These are phyloP conservation scores for Arthromyces matolae DNA, from an alignment of 768 basidiomycete genomes.

Conservation along the genomic window DNA sequence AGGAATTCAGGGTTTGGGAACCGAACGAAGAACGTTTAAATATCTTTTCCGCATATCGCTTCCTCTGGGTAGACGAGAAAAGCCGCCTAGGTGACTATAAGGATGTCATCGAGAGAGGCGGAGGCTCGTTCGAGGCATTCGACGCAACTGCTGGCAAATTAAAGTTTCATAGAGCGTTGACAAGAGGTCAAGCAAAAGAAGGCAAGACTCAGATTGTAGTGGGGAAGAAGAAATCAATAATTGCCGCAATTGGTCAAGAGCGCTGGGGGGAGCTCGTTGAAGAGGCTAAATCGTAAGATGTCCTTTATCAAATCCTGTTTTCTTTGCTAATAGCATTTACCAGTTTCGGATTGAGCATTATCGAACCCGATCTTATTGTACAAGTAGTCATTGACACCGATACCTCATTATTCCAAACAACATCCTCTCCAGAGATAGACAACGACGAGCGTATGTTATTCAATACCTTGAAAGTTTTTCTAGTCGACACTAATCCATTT, in stretches of 20 bases:
- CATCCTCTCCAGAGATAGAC: slow-evolving; percentile 8
- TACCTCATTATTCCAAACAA: slow-evolving; percentile 25
- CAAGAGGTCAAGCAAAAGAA: slow-evolving; percentile 48
- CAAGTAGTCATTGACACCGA: slow-evolving; percentile 44
- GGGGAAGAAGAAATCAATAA: slow-evolving; percentile 44
- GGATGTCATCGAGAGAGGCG: slow-evolving; percentile 53
- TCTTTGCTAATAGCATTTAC: neutral
- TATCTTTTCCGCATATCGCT: slow-evolving; percentile 50
- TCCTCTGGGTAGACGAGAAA: slow-evolving; percentile 59
- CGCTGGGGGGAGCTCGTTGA: slow-evolving; percentile 50
- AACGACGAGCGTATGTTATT: slow-evolving; percentile 14
- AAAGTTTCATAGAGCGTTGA: slow-evolving; percentile 51
- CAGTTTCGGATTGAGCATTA: slow-evolving; percentile 41
- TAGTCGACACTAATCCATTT: neutral
- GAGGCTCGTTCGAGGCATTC: slow-evolving; percentile 61
- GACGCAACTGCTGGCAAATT: slow-evolving; percentile 44
- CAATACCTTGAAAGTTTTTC: neutral
- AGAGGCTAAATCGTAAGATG: slow-evolving; percentile 47
- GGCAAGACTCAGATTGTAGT: slow-evolving; percentile 50
- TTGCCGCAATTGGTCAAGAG: slow-evolving; percentile 48
- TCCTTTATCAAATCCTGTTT: neutral
- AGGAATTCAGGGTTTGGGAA: slow-evolving; percentile 58
- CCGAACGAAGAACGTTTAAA: slow-evolving; percentile 59
- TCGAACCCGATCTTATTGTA: slow-evolving; percentile 45
- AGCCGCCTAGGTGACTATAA: slow-evolving; percentile 45